Evolutionary conservation across 2,329 filamentous ascomycete genomes (phyloP), one percentile per base, ranked within the genome.

Genomic region (Akanthomyces dipterigenus): DNA sequence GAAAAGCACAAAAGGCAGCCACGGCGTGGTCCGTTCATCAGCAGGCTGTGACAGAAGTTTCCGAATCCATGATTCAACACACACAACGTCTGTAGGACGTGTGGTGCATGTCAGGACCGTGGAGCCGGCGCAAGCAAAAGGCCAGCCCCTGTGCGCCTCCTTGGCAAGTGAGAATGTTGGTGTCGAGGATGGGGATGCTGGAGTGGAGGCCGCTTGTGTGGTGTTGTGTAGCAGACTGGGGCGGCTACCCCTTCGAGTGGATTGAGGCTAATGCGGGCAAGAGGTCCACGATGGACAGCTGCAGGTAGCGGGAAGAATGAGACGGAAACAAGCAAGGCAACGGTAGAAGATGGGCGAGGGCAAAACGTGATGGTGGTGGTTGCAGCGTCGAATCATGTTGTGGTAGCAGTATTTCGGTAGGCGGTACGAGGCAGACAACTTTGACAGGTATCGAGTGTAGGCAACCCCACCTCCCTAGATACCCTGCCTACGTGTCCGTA

Each of bases 21-120:
- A 50, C 22, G 36, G 11, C 36, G 36, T 14, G 42, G 22, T 51
- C 26, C 36, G 43, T 18, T 59, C 45, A 43, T 57, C 2, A 51
- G 48, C n/a, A 60, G 49, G 18, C 49, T 60, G 57, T 28, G 49
- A 54, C 57, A 54, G 16, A 28, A 2, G 48, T 48, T 54, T 60
- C 49, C 49, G 18, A 20, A 28, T 46, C 49, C 38, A 38, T 46
- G 26, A 54, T 54, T 31, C 57, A 54, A 60, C 49, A 60, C 57
- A 22, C 40, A 6, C 26, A 53, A 38, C 42, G 57, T 60, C 57
- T 60, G 57, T 20, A 28, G 54, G 14, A 38, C 56, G n/a, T 49
- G 56, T 22, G 55, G 38, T 46, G 22, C 26, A 60, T 60, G 57
- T 60, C 31, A 40, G 57, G 49, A 34, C 49, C 57, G 57, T 60